A percentile compares a stretch with the other conserved stretches of the same genome.
phyloP scores from a whole-genome alignment of 345 rosid species.

The Ailanthus altissimus region DNA sequence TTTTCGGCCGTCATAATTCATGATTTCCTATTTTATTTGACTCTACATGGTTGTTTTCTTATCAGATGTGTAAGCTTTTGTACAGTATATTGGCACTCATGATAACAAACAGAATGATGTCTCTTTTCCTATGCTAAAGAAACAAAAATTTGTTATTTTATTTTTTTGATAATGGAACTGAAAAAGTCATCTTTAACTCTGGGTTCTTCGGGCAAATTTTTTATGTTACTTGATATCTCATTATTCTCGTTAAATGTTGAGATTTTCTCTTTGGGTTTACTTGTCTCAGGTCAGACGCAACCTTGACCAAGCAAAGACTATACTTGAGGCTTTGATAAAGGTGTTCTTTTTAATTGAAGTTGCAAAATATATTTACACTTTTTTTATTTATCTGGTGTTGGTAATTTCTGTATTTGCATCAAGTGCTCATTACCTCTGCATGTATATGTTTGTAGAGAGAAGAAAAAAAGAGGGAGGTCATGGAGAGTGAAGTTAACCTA shows the following conservation, averaged over 20 bases:
- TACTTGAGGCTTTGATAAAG: slow-evolving; percentile 89
- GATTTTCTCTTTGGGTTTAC: slow-evolving; percentile 15
- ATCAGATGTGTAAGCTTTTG: background rate
- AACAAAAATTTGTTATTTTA: background rate
- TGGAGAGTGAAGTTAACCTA: slow-evolving; percentile 85
- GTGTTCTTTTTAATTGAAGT: slow-evolving; percentile 37
- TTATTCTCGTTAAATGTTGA: background rate
- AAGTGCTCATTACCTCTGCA: slow-evolving; percentile 21
- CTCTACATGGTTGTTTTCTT: background rate
- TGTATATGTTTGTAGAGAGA: slow-evolving; percentile 64
- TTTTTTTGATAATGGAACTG: too few relatives aligned
- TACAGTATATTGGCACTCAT: background rate
- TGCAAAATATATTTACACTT: slow-evolving; percentile 11
- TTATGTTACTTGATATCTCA: background rate
- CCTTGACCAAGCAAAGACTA: slow-evolving; percentile 90
- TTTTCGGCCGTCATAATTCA: background rate
- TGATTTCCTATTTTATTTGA: background rate
- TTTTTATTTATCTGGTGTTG: background rate
- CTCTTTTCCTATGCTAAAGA: background rate
- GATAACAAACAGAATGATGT: background rate
- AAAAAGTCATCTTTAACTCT: background rate
- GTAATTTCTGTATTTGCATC: slow-evolving; percentile 16
- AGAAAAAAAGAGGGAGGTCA: slow-evolving; percentile 88
- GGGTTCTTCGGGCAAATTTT: background rate
- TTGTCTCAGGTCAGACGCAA: slow-evolving; percentile 88